Evolutionary conservation across 345 rosid genomes (phyloP), one percentile per base, ranked within the genome.

Genomic region (Eucalyptus pauciflora): DNA sequence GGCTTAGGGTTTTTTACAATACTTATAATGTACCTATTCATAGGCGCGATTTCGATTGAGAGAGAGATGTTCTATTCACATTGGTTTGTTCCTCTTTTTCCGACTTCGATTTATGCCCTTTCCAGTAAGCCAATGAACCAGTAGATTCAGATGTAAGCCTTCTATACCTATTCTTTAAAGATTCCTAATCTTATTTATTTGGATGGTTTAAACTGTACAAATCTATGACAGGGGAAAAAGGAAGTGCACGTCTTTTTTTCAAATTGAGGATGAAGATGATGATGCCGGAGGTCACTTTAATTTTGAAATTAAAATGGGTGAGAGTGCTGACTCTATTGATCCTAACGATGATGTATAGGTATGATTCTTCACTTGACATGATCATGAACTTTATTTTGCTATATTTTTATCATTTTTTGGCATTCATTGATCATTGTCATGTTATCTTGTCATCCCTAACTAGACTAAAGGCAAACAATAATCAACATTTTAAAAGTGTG

Each of bases 231-330:
- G 5, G 10, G 58, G 25, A 54, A 54, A 52, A 54, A 18, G 24
- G 58, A 54, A 54, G 58, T 54, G 67, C 67, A 27, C 67, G 25
- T 58, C 5, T 56, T 20, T 22, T 4, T 58, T 10, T 7, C 45
- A 49, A 48, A n/a, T 89, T 5, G 93, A 92, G 11, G 94, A 92
- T 58, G 91, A 76, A 18, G 93, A 89, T 29, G 92, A 90, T 45
- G 90, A 85, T 43, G 90, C 58, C 10, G 90, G 88, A 49, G 60
- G 83, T 18, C 88, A 88, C 31, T n/a, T 76, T 33, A 89, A 89
- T 9, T 76, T 85, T 12, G 86, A 83, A 81, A 54, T 31, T 8
- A 27, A 41, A 33, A 46, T 4, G 10, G 15, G 11, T 27, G 31
- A 27, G 67, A 60, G 67, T 11, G 67, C 15, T 12, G 15, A 60